Evolutionary conservation across 2,329 filamentous ascomycete species (phyloP).

Genomic region (Xylogone sp.): DNA sequence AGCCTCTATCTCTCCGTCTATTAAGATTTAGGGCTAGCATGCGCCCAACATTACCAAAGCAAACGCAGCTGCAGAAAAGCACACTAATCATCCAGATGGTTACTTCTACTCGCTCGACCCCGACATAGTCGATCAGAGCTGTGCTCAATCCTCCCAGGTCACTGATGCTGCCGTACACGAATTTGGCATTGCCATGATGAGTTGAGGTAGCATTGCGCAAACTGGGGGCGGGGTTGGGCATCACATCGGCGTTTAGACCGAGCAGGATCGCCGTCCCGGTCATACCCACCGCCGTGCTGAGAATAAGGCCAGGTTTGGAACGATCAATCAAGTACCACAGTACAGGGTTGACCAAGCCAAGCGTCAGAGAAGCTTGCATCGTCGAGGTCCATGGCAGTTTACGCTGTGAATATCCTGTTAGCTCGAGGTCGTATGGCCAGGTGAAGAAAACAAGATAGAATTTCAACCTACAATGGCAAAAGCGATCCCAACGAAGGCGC

Average conservation of each 20-base stretch:
- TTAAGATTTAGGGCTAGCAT: conserved; percentile 51
- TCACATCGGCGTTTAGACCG: conserved; percentile 71
- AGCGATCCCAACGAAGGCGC: conserved; percentile 69
- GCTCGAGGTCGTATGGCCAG: conserved; percentile 1
- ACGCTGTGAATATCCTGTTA: conserved; percentile 49
- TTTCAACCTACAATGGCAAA: conserved; percentile 71
- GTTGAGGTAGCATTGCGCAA: conserved; percentile 16
- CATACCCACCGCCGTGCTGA: conserved; percentile 71
- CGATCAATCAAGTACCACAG: conserved; percentile 97
- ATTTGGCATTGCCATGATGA: conserved; percentile 21
- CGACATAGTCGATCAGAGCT: conserved; percentile 48
- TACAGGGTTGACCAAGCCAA: conserved; percentile 87
- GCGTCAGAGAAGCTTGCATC: conserved; percentile 84
- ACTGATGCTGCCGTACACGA: neutral
- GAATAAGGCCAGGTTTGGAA: conserved; percentile 76
- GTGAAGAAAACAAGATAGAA: neutral
- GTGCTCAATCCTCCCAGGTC: neutral
- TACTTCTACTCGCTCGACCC: conserved; percentile 63
- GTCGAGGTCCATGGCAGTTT: conserved; percentile 92
- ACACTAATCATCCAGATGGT: conserved; percentile 91
- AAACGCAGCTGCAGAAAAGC: conserved; percentile 89
- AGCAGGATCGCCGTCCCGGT: conserved; percentile 72
- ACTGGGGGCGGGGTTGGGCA: conserved; percentile 58
- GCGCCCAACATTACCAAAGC: conserved; percentile 93
- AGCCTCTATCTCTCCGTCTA: neutral